A percentile compares a stretch with the other conserved stretches of the same genome.
These are phyloP conservation scores for Nemania sp. DNA, from an alignment of 2,329 filamentous ascomycete genomes.

Conservation along the genomic window DNA sequence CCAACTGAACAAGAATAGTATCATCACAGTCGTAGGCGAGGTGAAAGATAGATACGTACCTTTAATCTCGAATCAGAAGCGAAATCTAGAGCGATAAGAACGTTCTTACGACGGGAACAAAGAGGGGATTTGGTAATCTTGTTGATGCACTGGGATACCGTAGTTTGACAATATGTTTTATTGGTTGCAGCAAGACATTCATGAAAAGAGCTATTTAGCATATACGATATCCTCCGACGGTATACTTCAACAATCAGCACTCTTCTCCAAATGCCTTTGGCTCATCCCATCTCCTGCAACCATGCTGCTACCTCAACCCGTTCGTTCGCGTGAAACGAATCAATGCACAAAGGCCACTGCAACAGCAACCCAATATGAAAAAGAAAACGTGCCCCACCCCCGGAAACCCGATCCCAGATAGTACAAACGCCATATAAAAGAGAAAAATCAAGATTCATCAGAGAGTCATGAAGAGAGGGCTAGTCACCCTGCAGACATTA, in stretches of 20 bases:
- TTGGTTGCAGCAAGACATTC: slow-evolving; percentile 34
- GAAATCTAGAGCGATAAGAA: too few relatives aligned
- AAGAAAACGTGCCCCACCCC: not conserved
- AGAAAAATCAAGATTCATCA: slow-evolving; percentile 23
- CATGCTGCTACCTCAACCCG: not conserved
- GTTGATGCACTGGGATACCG: not conserved
- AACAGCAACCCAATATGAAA: slow-evolving; percentile 7
- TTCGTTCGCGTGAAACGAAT: slow-evolving; percentile 5
- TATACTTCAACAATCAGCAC: slow-evolving; percentile 29
- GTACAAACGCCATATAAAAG: slow-evolving; percentile 23
- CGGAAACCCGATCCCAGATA: slow-evolving; percentile 8
- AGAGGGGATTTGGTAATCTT: not conserved
- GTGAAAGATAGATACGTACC: too few relatives aligned
- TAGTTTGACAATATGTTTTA: slow-evolving; percentile 18
- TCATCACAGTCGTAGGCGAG: too few relatives aligned
- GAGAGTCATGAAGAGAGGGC: slow-evolving; percentile 17
- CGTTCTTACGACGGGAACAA: too few relatives aligned
- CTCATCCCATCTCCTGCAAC: not conserved
- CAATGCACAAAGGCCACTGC: slow-evolving; percentile 23
- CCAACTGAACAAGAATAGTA: too few relatives aligned
- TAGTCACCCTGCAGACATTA: slow-evolving; percentile 14
- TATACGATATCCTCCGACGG: slow-evolving; percentile 35
- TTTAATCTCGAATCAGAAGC: too few relatives aligned
- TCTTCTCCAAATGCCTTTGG: slow-evolving; percentile 25
- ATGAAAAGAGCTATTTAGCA: slow-evolving; percentile 37